Base-by-base conservation (phyloP, 257 asterid genomes). In the Nicotiana undulata region DNA sequence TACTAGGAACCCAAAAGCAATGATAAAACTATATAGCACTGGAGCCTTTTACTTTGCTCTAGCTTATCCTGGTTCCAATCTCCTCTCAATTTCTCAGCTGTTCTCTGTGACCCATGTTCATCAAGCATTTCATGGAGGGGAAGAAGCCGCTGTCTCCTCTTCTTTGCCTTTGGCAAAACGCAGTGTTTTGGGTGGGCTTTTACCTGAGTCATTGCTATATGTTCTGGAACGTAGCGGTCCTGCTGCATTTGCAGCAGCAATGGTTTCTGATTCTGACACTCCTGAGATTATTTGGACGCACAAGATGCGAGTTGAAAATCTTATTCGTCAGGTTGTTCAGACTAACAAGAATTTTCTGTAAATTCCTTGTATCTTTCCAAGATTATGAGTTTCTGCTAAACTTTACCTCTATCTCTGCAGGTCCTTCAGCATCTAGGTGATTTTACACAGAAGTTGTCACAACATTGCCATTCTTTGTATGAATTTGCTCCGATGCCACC, bases 401-500 rank as follows among this genome's bases (percentile, higher is more conserved):
- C 81, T 60, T 75, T 70, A 65, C 75, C 72, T 63, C 28, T 63
- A 65, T 80, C 85, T 83, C 67, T 78, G 55, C 83, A 95, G 99
- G 99, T 95, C 87, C 92, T 91, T 85, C 99, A 95, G 89, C 99
- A 95, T 88, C 99, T 95, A 83, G 99, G 98, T 70, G 99, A 95
- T 89, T 95, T 89, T 81, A 95, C 97, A 5, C 99, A 95, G 88
- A 95, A 93, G 86, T 88, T 95, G 86, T 87, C 99, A 49, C 99
- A 95, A 82, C 97, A 95, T 84, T 95, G 98, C 81, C 99, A 95
- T 87, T 90, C 93, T 64, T 85, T 95, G 40, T 95, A 95, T 84
- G 99, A 95, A 76, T 95, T 93, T 88, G 99, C 99, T 86, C 99
- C 99, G 49, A 95, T 95, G 98, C 99, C 99, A 52, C 98, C 99